Evolutionary conservation across 106 monocot species (phyloP).

Genomic region (Amphibolis antarctica): DNA sequence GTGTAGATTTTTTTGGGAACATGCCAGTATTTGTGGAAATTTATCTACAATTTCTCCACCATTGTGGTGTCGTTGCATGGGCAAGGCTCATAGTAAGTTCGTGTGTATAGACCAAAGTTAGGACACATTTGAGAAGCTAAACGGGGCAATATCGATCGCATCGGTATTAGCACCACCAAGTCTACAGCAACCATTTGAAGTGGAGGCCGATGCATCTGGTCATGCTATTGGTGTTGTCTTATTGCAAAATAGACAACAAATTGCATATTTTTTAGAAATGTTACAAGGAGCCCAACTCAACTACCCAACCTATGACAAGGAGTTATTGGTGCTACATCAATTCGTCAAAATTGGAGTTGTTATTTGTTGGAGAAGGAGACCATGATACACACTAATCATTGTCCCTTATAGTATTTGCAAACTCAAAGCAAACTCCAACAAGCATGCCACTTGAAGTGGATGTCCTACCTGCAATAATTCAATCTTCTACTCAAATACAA

Average conservation of each 20-base stretch:
- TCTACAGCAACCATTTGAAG: not conserved
- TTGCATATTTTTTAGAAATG: constrained; percentile 2
- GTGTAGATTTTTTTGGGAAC: not conserved
- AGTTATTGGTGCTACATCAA: not conserved
- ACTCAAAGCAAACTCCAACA: constrained; percentile 1
- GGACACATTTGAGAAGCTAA: not conserved
- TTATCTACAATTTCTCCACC: not conserved
- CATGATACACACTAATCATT: not conserved
- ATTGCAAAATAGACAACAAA: not conserved
- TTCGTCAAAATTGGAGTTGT: not conserved
- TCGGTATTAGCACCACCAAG: not conserved
- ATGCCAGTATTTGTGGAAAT: not conserved
- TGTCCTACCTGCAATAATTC: not conserved
- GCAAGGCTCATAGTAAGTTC: not conserved
- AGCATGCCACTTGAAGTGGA: not conserved
- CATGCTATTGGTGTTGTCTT: constrained; percentile 2
- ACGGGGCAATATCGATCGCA: not conserved
- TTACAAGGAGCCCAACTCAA: not conserved
- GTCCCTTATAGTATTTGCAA: not conserved
- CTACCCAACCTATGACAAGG: constrained; percentile 6
- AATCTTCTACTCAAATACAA: too few relatives aligned
- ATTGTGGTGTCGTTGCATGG: not conserved
- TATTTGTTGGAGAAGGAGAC: not conserved
- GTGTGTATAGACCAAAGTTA: not conserved
- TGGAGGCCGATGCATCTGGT: not conserved